Evolutionary conservation across 306 rosid genomes (phyloP).

Genomic region (Trichosanthes cucumerina): DNA sequence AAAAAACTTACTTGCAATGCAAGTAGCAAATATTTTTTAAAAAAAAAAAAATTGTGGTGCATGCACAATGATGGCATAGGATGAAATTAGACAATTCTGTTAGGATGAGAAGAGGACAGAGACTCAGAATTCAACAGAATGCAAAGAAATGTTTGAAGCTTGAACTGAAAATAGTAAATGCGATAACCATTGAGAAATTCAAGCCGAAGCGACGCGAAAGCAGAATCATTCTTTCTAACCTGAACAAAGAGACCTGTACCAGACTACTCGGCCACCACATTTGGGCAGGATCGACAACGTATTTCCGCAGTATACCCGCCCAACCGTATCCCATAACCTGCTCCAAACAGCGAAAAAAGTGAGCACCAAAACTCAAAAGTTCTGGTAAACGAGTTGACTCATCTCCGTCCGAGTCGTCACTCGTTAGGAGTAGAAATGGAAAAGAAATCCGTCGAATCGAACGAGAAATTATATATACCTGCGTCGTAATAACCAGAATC

Average conservation of each 20-base stretch:
- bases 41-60: too few relatives aligned
- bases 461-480: slow-evolving; percentile 1
- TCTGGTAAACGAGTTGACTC: not conserved
- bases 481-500: slow-evolving; percentile 22
- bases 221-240: slow-evolving; percentile 6
- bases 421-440: not conserved
- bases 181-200: not conserved
- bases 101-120: too few relatives aligned
- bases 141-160: too few relatives aligned
- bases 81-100: too few relatives aligned
- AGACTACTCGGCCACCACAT: slow-evolving; percentile 22
- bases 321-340: slow-evolving; percentile 12
- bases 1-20: too few relatives aligned
- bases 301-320: slow-evolving; percentile 5
- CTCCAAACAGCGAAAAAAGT: not conserved
- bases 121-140: too few relatives aligned
- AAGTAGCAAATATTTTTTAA: too few relatives aligned
- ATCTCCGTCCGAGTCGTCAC: not conserved
- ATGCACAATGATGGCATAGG: too few relatives aligned
- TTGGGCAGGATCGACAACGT: slow-evolving; percentile 6
- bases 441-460: not conserved
- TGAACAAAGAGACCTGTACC: slow-evolving; percentile 26
- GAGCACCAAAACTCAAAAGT: not conserved
- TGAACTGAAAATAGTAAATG: not conserved
- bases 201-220: not conserved